These are phyloP conservation scores for Euphorbia lathyris DNA, from an alignment of 345 rosid species.

Conservation along the genomic window DNA sequence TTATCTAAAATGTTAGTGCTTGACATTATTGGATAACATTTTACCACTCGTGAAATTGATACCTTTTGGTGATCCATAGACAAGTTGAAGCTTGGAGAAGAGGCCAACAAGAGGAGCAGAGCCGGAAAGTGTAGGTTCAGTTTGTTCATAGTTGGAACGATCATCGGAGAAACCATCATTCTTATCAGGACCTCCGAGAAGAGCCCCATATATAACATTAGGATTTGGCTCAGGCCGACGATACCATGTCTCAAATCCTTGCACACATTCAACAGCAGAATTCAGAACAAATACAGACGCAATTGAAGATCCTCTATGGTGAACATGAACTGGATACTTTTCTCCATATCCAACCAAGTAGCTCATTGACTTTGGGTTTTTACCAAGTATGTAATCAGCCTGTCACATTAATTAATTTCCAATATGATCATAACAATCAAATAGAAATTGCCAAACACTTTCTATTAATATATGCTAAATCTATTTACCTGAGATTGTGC, in stretches of 20 bases:
- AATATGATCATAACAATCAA: background rate
- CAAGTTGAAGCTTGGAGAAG: slow-evolving; percentile 28
- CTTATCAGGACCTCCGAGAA: slow-evolving; percentile 34
- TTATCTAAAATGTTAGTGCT: too few relatives aligned
- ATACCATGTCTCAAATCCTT: slow-evolving; percentile 33
- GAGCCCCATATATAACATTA: slow-evolving; percentile 23
- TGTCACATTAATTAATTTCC: background rate
- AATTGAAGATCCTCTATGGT: slow-evolving; percentile 37
- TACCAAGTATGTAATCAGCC: slow-evolving; percentile 30
- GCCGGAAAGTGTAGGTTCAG: slow-evolving; percentile 26
- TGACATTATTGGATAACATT: too few relatives aligned
- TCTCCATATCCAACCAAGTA: slow-evolving; percentile 27
- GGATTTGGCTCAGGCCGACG: slow-evolving; percentile 26
- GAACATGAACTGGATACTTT: slow-evolving; percentile 22
- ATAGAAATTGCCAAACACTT: background rate
- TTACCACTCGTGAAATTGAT: too few relatives aligned
- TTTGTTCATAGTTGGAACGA: slow-evolving; percentile 27
- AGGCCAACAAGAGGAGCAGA: slow-evolving; percentile 31
- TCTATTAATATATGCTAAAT: background rate
- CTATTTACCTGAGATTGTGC: slow-evolving; percentile 61
- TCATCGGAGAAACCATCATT: slow-evolving; percentile 26
- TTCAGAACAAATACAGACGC: slow-evolving; percentile 20
- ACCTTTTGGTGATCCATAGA: slow-evolving; percentile 12
- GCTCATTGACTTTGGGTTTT: slow-evolving; percentile 31
- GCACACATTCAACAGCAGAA: slow-evolving; percentile 20